Percentiles rank a stretch among this genome's conserved stretches.
phyloP scores from a whole-genome alignment of 768 basidiomycete species.

The Kwoniella dendrophila region DNA sequence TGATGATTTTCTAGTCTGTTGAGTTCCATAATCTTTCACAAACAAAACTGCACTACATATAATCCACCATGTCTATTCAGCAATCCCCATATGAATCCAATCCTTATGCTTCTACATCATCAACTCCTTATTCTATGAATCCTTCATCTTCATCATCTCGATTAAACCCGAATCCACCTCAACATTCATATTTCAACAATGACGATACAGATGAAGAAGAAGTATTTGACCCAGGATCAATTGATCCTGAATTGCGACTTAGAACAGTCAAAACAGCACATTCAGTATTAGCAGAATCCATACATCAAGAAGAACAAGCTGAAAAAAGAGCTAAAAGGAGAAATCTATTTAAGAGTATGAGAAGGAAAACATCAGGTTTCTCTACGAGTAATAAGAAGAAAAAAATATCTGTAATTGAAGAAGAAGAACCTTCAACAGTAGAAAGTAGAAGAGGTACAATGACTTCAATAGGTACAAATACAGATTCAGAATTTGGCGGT shows the following conservation, averaged over 20 bases:
- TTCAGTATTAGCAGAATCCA: conserved; percentile 83
- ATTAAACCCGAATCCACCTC: conserved; percentile 9
- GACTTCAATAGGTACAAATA: neutral
- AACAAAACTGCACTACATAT: neutral
- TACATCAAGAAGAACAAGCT: conserved; percentile 66
- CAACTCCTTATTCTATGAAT: conserved; percentile 9
- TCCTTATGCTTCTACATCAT: conserved; percentile 15
- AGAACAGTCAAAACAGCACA: conserved; percentile 91
- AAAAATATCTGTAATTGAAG: conserved; percentile 9
- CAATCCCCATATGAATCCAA: conserved; percentile 4
- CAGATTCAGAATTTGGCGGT: conserved; percentile 6
- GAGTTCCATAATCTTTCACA: neutral
- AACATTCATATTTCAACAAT: conserved; percentile 21
- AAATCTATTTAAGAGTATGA: conserved; percentile 39
- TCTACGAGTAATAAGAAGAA: conserved; percentile 20
- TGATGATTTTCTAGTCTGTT: neutral
- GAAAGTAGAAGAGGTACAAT: conserved; percentile 17
- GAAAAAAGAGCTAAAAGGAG: conserved; percentile 53
- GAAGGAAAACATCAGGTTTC: conserved; percentile 29
- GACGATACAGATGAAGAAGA: conserved; percentile 35
- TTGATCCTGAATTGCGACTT: conserved; percentile 80
- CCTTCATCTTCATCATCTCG: conserved; percentile 20
- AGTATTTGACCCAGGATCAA: conserved; percentile 32
- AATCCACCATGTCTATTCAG: conserved; percentile 2
- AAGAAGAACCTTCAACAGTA: neutral